Evolutionary conservation across 352 stramenopile species (phyloP).

Genomic region (Blastocystis sp.): DNA sequence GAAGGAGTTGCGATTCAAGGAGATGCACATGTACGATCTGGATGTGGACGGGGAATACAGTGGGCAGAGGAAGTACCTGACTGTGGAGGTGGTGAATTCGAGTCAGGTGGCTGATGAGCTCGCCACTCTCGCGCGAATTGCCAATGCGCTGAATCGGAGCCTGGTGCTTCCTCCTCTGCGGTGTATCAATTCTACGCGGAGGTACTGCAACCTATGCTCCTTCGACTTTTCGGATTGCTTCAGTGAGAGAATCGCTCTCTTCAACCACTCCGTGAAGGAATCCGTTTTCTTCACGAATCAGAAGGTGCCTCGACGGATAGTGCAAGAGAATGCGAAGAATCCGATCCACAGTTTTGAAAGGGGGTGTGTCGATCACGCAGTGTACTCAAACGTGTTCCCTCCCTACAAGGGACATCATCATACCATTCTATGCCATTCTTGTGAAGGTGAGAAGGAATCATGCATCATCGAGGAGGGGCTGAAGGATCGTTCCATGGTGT

Average conservation of each 20-base stretch:
- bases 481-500: not conserved
- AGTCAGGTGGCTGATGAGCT: not conserved
- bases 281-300: not conserved
- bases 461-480: not conserved
- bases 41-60: slow-evolving; percentile 8
- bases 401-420: not conserved
- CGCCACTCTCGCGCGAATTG: not conserved
- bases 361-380: not conserved
- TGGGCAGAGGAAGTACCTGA: not conserved
- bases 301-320: not conserved
- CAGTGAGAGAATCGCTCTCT: not conserved
- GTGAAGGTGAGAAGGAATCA: not conserved
- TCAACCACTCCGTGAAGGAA: not conserved
- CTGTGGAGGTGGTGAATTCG: not conserved
- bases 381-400: not conserved
- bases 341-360: not conserved
- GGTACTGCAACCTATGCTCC: not conserved
- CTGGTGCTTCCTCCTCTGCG: not conserved
- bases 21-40: not conserved
- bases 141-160: not conserved
- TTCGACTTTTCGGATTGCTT: not conserved
- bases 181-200: not conserved
- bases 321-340: not conserved
- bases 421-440: not conserved
- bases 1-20: slow-evolving; percentile 10